Percentiles rank a stretch among this genome's conserved stretches.
Conservation (phyloP, 78 protist genomes). For the Dictyostelium intermedium region DNA sequence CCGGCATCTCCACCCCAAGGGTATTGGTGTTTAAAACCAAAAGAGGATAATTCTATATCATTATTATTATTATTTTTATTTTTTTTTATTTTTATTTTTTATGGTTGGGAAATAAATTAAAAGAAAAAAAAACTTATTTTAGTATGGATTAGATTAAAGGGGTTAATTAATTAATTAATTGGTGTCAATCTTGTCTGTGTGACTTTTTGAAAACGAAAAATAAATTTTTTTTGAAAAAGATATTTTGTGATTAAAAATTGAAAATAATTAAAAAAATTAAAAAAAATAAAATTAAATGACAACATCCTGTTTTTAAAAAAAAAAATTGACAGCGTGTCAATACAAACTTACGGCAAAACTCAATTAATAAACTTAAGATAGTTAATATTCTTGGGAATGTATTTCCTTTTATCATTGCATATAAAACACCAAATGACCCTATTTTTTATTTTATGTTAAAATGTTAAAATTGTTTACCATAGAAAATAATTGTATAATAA, state of each 20-base stretch:
- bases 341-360: conserved; percentile 46
- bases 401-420: conserved; percentile 66
- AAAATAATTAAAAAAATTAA: not conserved
- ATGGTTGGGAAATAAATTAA: too few species aligned
- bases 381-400: conserved; percentile 45
- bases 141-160: not conserved
- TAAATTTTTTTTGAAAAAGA: not conserved
- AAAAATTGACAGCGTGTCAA: too few species aligned
- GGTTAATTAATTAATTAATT: too few species aligned
- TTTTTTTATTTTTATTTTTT: not conserved
- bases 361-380: conserved; percentile 5
- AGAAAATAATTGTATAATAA: not conserved
- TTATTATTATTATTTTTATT: too few species aligned
- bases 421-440: conserved; percentile 64
- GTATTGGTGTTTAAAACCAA: conserved; percentile 62
- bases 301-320: not conserved
- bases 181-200: too few species aligned
- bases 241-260: not conserved
- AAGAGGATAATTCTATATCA: conserved; percentile 32
- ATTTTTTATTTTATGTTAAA: too few species aligned
- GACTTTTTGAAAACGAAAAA: not conserved
- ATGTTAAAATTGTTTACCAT: too few species aligned
- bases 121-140: not conserved
- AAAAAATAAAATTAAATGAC: not conserved
- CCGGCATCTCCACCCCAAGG: conserved; percentile 77